Evolutionary conservation across 164 flowering plant genomes (phyloP), one percentile per base, ranked within the genome.

Genomic region (Liquidambar formosana): DNA sequence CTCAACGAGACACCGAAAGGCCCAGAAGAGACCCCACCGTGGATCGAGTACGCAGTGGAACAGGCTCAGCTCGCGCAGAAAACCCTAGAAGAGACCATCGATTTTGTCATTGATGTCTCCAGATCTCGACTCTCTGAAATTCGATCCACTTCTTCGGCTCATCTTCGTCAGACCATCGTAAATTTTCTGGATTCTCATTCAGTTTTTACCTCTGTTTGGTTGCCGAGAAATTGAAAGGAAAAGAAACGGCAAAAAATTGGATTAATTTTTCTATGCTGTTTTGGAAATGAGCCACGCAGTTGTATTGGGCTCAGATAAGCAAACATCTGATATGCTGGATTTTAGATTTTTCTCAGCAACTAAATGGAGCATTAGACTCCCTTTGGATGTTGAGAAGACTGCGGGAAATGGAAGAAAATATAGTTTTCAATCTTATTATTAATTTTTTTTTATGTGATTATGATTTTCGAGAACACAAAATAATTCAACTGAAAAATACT

Each of bases 21-120:
- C 48, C 47, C 75, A 15, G 76, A 63, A 43, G 67, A 69, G 33
- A 21, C 69, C 48, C 45, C 69, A 52, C 84, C 86, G 38, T 92
- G 95, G 96, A 73, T 86, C 69, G 92, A 92, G 11, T 77, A 85
- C 77, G 93, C 89, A 0, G 79, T 84, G 33, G 80, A 87, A 11
- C 93, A 89, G 68, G 92, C 89, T 49, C 75, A 67, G 68, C 47
- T 84, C 15, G 69, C 80, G 45, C 82, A 86, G 65, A 77, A 77
- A 69, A 78, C 77, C 49, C 10, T 81, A 33, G 65, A 84, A 67
- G 82, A 82, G 41, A 49, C 87, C 22, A 27, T 86, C 56, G 89
- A 88, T 61, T 81, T 83, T 18, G 74, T 90, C 57, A 57, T 81
- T 52, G 65, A 67, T 25, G 70, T 67, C 28, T 80, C 85, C 57